Conservation (phyloP, 495 filamentous ascomycete species). For the Thozetella sp. region DNA sequence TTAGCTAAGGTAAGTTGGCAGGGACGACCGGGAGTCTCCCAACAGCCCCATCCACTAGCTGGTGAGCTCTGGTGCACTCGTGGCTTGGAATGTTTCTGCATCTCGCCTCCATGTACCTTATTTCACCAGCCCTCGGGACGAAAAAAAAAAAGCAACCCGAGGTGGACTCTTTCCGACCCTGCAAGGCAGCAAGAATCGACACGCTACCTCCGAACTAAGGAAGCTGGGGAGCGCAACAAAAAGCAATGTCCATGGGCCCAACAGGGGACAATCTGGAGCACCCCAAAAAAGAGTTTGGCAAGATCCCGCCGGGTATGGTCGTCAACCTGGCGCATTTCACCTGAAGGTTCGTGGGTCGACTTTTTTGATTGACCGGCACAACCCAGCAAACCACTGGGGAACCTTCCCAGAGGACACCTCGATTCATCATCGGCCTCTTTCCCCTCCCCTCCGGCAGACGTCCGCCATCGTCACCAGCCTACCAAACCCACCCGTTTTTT, state of each 20-base stretch:
- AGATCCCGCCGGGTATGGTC: neutral
- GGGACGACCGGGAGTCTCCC: neutral
- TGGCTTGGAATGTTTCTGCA: neutral
- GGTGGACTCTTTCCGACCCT: neutral
- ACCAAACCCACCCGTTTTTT: neutral
- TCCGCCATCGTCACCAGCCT: neutral
- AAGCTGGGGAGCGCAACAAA: neutral
- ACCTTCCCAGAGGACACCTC: neutral
- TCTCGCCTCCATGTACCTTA: too few species aligned
- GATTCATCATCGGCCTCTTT: neutral
- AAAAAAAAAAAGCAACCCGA: neutral
- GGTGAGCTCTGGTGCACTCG: neutral
- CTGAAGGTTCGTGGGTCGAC: neutral
- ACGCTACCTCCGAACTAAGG: neutral
- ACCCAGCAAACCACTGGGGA: neutral
- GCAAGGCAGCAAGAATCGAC: neutral
- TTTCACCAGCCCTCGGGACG: too few species aligned
- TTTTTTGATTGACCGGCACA: conserved; percentile 1
- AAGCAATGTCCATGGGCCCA: conserved; percentile 1
- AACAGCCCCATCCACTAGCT: neutral
- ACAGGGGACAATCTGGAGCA: neutral
- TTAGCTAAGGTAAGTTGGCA: neutral
- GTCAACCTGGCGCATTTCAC: neutral
- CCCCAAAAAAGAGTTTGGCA: neutral
- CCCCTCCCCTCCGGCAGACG: neutral